These are phyloP conservation scores for Ogataea corticis DNA, from an alignment of 805 yeast species.

Conservation along the genomic window DNA sequence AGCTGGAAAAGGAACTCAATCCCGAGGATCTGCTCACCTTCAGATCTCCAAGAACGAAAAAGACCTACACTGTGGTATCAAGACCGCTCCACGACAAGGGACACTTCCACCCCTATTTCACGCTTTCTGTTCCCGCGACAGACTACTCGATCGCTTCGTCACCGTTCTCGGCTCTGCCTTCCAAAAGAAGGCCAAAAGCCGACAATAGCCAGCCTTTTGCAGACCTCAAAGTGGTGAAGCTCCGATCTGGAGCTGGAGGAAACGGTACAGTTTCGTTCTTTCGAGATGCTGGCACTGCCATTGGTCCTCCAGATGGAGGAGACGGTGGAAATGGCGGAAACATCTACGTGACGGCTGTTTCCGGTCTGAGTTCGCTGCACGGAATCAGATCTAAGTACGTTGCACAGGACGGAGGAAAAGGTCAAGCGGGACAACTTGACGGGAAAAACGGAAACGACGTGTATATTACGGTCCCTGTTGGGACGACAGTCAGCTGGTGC, in stretches of 20 bases:
- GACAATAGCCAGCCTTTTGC: conserved; percentile 45
- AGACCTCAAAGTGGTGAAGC: conserved; percentile 67
- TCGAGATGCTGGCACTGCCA: conserved; percentile 79
- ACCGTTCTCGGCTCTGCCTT: conserved; percentile 37
- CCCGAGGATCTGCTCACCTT: conserved; percentile 11
- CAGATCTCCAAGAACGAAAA: conserved; percentile 14
- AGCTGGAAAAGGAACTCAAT: conserved; percentile 24
- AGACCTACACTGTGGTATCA: conserved; percentile 16
- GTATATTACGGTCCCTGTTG: conserved; percentile 84
- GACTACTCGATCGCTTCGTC: conserved; percentile 38
- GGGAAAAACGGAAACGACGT: conserved; percentile 85
- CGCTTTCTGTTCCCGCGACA: conserved; percentile 32
- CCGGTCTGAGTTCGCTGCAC: conserved; percentile 70
- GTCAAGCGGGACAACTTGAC: conserved; percentile 75
- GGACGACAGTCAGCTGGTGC: conserved; percentile 84
- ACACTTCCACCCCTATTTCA: conserved; percentile 24
- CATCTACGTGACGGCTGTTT: conserved; percentile 78
- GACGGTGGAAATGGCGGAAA: conserved; percentile 96
- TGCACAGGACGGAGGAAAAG: conserved; percentile 72
- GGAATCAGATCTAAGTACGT: conserved; percentile 63
- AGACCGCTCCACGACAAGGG: conserved; percentile 11
- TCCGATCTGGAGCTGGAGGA: conserved; percentile 85
- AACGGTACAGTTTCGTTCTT: conserved; percentile 83
- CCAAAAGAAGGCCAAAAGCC: conserved; percentile 44
- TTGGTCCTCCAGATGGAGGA: conserved; percentile 99